Conservation (phyloP, 495 filamentous ascomycete species). For the Tuber indicum region DNA sequence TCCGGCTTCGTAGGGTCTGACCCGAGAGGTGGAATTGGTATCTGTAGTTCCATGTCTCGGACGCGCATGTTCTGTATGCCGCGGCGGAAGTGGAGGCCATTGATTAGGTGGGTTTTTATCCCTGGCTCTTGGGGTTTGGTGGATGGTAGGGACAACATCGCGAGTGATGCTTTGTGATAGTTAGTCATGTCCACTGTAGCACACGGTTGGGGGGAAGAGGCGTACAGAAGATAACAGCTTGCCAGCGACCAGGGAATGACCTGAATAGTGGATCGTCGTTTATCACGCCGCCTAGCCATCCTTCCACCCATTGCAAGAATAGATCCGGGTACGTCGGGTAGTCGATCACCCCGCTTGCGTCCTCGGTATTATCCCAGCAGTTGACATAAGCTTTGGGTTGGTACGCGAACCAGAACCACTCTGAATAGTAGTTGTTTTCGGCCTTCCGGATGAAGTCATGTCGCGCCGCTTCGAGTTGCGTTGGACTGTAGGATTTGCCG, state of each 20-base stretch:
- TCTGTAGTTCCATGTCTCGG: constrained; percentile 50
- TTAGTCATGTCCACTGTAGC: neutral
- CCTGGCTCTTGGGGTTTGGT: constrained; percentile 37
- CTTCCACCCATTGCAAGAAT: constrained; percentile 48
- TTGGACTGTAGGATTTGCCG: constrained; percentile 38
- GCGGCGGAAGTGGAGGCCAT: constrained; percentile 52
- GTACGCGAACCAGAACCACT: constrained; percentile 55
- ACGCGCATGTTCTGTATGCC: constrained; percentile 53
- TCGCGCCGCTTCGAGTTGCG: constrained; percentile 40
- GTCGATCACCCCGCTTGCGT: constrained; percentile 41
- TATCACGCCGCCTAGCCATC: constrained; percentile 47
- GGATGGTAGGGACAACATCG: constrained; percentile 47
- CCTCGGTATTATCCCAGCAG: constrained; percentile 46
- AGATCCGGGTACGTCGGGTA: constrained; percentile 46
- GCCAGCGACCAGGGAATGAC: constrained; percentile 47
- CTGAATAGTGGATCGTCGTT: constrained; percentile 44
- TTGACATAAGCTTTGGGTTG: constrained; percentile 49
- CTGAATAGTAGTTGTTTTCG: constrained; percentile 47
- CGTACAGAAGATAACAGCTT: constrained; percentile 43
- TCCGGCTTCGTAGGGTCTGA: constrained; percentile 45
- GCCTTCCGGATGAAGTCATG: constrained; percentile 44
- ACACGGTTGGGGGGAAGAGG: neutral
- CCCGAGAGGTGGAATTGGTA: constrained; percentile 45
- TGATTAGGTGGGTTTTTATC: constrained; percentile 47
- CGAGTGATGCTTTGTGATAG: constrained; percentile 37